Base-by-base conservation (phyloP, 176 grass and related monocot species). In the Phoenix dactylifera region DNA sequence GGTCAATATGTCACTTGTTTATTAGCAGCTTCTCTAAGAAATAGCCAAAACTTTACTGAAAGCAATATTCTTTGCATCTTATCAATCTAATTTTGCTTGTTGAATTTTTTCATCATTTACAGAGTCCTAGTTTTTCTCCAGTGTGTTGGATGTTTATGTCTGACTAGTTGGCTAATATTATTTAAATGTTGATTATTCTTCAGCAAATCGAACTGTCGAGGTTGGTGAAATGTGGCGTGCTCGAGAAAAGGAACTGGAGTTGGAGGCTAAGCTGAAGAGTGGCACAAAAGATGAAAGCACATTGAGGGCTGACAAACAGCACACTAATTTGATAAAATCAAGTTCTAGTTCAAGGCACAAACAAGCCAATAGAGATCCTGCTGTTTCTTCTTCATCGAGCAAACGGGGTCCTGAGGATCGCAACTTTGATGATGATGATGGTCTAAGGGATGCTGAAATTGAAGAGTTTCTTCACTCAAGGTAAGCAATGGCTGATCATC, bases 391-490 rank as follows among this genome's bases (percentile, higher is more conserved):
- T 35, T 77, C 63, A 30, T 72, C 30, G 32, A 55, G 10, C 52
- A 65, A 58, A 71, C 17, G 29, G 15, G 24, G 70, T 26, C 63
- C 32, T 63, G 67, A 30, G 61, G 64, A 60, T 68, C 75, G 56
- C 16, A 68, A 83, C 30, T 80, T 78, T 49, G 65, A 86, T 55
- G 68, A 73, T 23, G 70, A 83, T 4, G 53, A 44, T 22, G 76
- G 82, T 70, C 64, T 95, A 63, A 50, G 62, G 49, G 89, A 95
- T 56, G 73, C 89, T 50, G 82, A 95, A 68, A 60, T 95, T 19
- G 89, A 95, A 77, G 83, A 71, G 49, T 95, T 95, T 68, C 89
- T 95, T 79, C 72, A 72, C 59, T 89, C 89, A 74, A 95, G 89
- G 89, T 95, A 9, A 65, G 75, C 35, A 14, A 6, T 10, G 3